A percentile compares a stretch with the other conserved stretches of the same genome.
These are phyloP conservation scores for Vicia faba DNA, from an alignment of 306 rosid species.

Conservation along the genomic window DNA sequence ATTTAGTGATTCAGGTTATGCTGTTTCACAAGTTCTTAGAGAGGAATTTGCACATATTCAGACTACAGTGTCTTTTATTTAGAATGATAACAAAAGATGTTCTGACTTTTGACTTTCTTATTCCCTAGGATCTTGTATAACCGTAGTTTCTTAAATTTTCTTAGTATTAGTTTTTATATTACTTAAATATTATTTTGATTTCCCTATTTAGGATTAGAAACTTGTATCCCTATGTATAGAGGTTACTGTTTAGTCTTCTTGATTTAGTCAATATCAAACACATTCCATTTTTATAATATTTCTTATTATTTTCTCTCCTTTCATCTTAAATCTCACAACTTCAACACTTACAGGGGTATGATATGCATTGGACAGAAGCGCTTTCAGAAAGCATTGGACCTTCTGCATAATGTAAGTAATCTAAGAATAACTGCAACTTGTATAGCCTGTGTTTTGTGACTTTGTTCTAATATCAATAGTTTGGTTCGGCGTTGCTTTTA, in stretches of 20 bases:
- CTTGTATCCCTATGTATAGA: neutral
- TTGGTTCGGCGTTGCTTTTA: slow-evolving; percentile 11
- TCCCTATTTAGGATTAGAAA: neutral
- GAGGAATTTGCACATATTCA: slow-evolving; percentile 31
- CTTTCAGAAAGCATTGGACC: slow-evolving; percentile 86
- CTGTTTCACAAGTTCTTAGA: slow-evolving; percentile 24
- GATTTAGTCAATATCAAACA: neutral
- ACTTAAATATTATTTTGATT: neutral
- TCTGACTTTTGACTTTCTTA: slow-evolving; percentile 41
- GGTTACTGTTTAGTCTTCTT: neutral
- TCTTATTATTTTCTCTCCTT: neutral
- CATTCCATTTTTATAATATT: neutral
- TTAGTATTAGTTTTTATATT: neutral
- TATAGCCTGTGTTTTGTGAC: slow-evolving; percentile 22
- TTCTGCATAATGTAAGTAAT: slow-evolving; percentile 78
- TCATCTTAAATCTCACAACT: neutral
- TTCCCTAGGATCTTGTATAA: neutral
- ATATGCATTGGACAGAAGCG: slow-evolving; percentile 86
- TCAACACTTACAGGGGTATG: slow-evolving; percentile 68
- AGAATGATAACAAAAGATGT: neutral
- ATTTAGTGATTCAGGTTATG: slow-evolving; percentile 21
- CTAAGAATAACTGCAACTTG: slow-evolving; percentile 26
- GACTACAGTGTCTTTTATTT: neutral
- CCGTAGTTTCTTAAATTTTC: neutral
- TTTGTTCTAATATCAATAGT: slow-evolving; percentile 26